Conservation (phyloP, 2,329 filamentous ascomycete species). For the Neonectria faginata region DNA sequence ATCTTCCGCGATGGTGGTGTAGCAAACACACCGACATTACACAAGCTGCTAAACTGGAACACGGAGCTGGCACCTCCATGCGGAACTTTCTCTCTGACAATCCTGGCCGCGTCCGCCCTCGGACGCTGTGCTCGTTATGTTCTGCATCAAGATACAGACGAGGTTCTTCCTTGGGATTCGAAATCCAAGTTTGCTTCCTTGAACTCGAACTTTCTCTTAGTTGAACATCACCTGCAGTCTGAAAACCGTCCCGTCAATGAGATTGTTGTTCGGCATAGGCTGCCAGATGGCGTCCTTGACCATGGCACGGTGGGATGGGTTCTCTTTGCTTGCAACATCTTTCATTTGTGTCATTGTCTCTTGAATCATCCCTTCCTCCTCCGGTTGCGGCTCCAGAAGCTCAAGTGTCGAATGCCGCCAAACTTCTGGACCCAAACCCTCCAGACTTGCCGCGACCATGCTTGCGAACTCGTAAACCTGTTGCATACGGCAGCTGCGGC, state of each 20-base stretch:
- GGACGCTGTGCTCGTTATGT: constrained; percentile 25
- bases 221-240: constrained; percentile 26
- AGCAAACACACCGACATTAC: constrained; percentile 23
- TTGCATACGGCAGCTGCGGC: constrained; percentile 6
- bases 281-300: not conserved
- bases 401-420: constrained; percentile 40
- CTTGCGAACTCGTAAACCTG: constrained; percentile 14
- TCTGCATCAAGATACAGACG: not conserved
- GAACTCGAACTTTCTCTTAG: constrained; percentile 24
- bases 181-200: constrained; percentile 30
- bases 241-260: constrained; percentile 10
- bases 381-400: constrained; percentile 54
- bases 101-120: constrained; percentile 27
- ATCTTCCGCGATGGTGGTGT: constrained; percentile 8
- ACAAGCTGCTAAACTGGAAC: constrained; percentile 28
- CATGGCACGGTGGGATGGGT: constrained; percentile 7
- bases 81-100: constrained; percentile 19
- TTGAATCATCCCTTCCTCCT: constrained; percentile 64
- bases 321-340: constrained; percentile 32
- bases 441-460: constrained; percentile 14
- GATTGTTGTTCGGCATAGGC: constrained; percentile 20
- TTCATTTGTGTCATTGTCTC: constrained; percentile 52
- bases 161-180: constrained; percentile 27
- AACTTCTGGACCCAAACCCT: constrained; percentile 24
- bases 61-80: constrained; percentile 2